Evolutionary conservation across 164 flowering plant genomes (phyloP).

Genomic region (Nymphaea thermarum): DNA sequence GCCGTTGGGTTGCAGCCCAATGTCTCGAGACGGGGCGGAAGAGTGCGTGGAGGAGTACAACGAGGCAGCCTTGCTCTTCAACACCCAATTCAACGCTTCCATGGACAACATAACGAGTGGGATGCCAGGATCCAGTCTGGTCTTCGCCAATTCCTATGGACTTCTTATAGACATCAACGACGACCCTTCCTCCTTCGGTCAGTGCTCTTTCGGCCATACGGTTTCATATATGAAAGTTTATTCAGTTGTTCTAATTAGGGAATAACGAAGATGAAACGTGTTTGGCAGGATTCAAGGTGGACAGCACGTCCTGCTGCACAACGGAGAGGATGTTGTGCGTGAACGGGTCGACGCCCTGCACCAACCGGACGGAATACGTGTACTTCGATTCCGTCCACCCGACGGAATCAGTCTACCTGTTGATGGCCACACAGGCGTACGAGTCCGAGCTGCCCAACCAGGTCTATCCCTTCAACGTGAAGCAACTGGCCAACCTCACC

Average conservation of each 20-base stretch:
- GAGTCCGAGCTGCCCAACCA: slow-evolving; percentile 17
- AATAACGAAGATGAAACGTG: too few relatives aligned
- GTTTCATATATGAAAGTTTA: too few relatives aligned
- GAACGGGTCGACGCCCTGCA: slow-evolving; percentile 28
- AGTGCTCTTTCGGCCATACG: too few relatives aligned
- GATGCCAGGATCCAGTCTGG: slow-evolving; percentile 37
- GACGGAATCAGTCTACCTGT: slow-evolving; percentile 42
- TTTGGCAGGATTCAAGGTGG: slow-evolving; percentile 35
- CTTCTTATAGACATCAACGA: slow-evolving; percentile 27
- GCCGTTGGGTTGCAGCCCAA: slow-evolving; percentile 47
- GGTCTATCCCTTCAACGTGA: slow-evolving; percentile 50
- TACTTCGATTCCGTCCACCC: slow-evolving; percentile 68
- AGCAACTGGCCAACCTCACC: too few relatives aligned
- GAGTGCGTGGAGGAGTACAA: slow-evolving; percentile 23
- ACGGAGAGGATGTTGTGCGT: slow-evolving; percentile 16
- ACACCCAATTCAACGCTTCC: slow-evolving; percentile 19
- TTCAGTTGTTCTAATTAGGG: too few relatives aligned
- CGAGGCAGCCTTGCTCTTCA: slow-evolving; percentile 40
- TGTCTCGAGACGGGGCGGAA: slow-evolving; percentile 11
- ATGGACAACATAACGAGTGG: slow-evolving; percentile 20
- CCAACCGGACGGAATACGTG: slow-evolving; percentile 25
- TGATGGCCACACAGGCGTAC: slow-evolving; percentile 40
- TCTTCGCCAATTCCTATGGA: slow-evolving; percentile 35
- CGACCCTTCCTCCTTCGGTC: slow-evolving; percentile 35
- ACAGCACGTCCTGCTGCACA: slow-evolving; percentile 39